A percentile compares a stretch with the other conserved stretches of the same genome.
These are phyloP conservation scores for Russula vinacea DNA, from an alignment of 768 basidiomycete genomes.

Conservation along the genomic window DNA sequence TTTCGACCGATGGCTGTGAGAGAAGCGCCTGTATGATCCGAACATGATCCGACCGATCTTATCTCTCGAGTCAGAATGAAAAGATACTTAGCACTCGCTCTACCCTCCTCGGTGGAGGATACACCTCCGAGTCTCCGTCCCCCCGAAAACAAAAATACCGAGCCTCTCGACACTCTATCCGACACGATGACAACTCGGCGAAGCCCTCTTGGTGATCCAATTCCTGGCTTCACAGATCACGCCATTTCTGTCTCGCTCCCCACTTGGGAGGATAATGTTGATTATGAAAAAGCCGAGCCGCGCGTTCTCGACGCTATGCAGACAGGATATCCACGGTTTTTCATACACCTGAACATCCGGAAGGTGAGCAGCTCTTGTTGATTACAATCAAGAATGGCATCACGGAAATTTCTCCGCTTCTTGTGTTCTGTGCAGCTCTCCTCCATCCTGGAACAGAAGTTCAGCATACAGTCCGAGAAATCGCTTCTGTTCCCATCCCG, in stretches of 20 bases:
- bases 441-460: slow-evolving; percentile 69
- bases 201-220: slow-evolving; percentile 45
- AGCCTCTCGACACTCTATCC: background rate
- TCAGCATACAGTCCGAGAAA: slow-evolving; percentile 64
- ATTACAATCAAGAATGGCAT: no score
- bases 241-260: slow-evolving; percentile 95
- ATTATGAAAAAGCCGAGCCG: slow-evolving; percentile 85
- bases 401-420: background rate
- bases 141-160: background rate
- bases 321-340: slow-evolving; percentile 92
- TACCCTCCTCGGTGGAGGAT: background rate
- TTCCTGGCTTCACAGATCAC: slow-evolving; percentile 73
- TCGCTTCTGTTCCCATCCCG: slow-evolving; percentile 80
- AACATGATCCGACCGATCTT: no score
- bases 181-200: slow-evolving; percentile 18
- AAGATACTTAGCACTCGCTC: background rate
- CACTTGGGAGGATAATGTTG: slow-evolving; percentile 88
- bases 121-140: background rate
- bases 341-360: slow-evolving; percentile 80
- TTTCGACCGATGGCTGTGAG: background rate
- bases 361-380: slow-evolving; percentile 51
- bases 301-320: slow-evolving; percentile 78
- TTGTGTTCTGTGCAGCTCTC: slow-evolving; percentile 57
- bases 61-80: background rate
- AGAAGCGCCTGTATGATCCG: background rate